These are phyloP conservation scores for Dispira parvispora DNA, from an alignment of 192 early-diverging fungal genomes.

Conservation along the genomic window DNA sequence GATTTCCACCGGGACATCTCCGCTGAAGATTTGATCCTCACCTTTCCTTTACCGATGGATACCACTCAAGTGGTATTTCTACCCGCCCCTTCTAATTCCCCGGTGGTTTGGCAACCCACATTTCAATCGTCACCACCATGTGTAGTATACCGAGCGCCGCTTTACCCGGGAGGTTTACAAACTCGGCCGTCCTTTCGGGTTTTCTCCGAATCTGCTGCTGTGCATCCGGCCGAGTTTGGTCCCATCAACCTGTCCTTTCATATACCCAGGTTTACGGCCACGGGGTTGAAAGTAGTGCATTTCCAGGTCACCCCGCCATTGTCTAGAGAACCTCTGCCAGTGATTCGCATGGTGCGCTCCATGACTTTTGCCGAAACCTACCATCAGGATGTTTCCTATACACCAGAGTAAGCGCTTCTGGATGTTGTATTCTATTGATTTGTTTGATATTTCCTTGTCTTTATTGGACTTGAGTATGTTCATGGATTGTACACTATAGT, in stretches of 20 bases:
- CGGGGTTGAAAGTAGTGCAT: not conserved
- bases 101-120: not conserved
- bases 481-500: no score
- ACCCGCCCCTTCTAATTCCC: not conserved
- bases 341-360: not conserved
- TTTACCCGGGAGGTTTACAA: not conserved
- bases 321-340: not conserved
- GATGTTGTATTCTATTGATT: no score
- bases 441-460: no score
- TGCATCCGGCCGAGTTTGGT: conserved; percentile 3
- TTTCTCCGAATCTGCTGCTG: not conserved
- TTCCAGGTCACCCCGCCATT: not conserved
- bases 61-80: not conserved
- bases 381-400: not conserved
- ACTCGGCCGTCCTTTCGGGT: not conserved
- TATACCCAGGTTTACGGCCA: conserved; percentile 2
- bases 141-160: not conserved
- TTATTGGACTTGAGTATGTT: no score
- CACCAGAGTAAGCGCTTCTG: no score
- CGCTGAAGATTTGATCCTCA: not conserved
- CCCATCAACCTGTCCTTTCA: not conserved
- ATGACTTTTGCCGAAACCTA: not conserved
- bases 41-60: not conserved
- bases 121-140: not conserved
- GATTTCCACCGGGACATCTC: not conserved